phyloP scores from a whole-genome alignment of 495 filamentous ascomycete genomes.

The Talaromyces trachyspermus region DNA sequence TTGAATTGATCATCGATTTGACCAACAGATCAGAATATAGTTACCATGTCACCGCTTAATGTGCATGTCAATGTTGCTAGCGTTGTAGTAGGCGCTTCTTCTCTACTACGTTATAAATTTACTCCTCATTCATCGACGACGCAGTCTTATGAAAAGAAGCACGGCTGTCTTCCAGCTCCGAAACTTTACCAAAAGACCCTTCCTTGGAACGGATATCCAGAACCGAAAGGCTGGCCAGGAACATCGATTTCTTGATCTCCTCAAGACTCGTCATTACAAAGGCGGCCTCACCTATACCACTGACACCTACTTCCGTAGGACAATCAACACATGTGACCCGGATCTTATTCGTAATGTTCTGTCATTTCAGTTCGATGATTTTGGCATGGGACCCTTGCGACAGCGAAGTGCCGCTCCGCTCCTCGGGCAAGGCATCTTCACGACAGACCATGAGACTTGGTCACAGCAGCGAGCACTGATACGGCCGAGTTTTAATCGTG shows the following conservation, averaged over 20 bases:
- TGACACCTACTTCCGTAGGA: constrained; percentile 6
- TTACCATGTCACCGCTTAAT: too few relatives aligned
- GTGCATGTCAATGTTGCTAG: neutral
- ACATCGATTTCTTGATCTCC: constrained; percentile 4
- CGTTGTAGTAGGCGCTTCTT: neutral
- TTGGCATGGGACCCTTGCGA: constrained; percentile 37
- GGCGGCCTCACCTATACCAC: neutral
- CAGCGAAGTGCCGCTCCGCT: constrained; percentile 31
- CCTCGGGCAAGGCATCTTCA: constrained; percentile 36
- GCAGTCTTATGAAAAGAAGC: neutral
- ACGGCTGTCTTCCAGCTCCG: neutral
- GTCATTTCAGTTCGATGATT: constrained; percentile 71
- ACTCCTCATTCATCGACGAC: neutral
- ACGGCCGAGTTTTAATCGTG: constrained; percentile 20
- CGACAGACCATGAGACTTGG: constrained; percentile 31
- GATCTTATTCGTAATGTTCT: constrained; percentile 83
- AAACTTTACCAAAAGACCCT: neutral
- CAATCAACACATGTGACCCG: constrained; percentile 47
- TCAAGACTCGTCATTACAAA: neutral
- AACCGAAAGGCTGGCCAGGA: constrained; percentile 5
- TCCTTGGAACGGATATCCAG: neutral
- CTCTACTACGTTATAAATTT: neutral
- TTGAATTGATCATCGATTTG: too few relatives aligned
- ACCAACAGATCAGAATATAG: too few relatives aligned
- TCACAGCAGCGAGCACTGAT: constrained; percentile 30